These are phyloP conservation scores for Pholiota conissans DNA, from an alignment of 768 basidiomycete species.

Conservation along the genomic window DNA sequence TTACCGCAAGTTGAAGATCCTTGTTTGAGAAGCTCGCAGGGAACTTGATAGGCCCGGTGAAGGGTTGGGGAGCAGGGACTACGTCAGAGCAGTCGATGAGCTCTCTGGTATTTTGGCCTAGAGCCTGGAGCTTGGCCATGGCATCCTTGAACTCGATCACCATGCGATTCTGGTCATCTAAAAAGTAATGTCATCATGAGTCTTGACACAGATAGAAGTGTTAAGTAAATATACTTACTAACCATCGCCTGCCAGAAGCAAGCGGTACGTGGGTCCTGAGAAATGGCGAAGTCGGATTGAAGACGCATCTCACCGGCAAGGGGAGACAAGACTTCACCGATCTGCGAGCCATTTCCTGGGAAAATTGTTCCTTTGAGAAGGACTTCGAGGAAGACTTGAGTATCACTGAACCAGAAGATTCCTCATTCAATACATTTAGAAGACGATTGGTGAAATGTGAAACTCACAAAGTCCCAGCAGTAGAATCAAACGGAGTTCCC, in stretches of 20 bases:
- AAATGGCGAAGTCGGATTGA: constrained; percentile 32
- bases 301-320: constrained; percentile 38
- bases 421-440: not conserved
- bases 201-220: not conserved
- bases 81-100: constrained; percentile 38
- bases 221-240: constrained; percentile 1
- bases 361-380: constrained; percentile 20
- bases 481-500: constrained; percentile 36
- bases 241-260: constrained; percentile 23
- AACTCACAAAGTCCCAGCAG: constrained; percentile 25
- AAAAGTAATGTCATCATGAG: not conserved
- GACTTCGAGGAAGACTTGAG: constrained; percentile 36
- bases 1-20: constrained; percentile 18
- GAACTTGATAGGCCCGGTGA: constrained; percentile 18
- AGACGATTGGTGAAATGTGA: not conserved
- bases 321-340: constrained; percentile 32
- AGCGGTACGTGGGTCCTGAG: constrained; percentile 20
- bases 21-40: constrained; percentile 18
- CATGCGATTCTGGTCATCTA: constrained; percentile 24
- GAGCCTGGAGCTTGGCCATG: constrained; percentile 33
- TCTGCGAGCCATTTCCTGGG: constrained; percentile 15
- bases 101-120: constrained; percentile 26
- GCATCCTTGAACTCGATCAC: constrained; percentile 25
- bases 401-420: constrained; percentile 19
- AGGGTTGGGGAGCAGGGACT: constrained; percentile 14